Evolutionary conservation across 345 rosid genomes (phyloP).

Genomic region (Rubroshorea leprosula): DNA sequence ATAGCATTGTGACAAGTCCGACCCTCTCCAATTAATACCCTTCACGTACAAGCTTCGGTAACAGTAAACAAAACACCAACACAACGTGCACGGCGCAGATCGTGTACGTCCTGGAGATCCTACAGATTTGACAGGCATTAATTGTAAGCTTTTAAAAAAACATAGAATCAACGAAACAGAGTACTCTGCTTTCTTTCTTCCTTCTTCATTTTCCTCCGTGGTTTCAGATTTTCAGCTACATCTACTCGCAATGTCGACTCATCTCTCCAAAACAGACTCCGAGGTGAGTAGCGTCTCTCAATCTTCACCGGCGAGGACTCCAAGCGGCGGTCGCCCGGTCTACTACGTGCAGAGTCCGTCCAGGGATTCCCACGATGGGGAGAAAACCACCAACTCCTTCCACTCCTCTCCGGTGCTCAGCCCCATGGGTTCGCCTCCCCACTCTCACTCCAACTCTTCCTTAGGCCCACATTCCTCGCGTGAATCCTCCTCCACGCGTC

Average conservation of each 20-base stretch:
- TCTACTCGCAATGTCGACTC: constrained; percentile 30
- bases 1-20: constrained; percentile 19
- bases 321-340: constrained; percentile 28
- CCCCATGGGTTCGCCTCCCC: constrained; percentile 66
- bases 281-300: constrained; percentile 58
- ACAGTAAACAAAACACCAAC: constrained; percentile 25
- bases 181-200: background rate
- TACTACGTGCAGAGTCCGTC: constrained; percentile 84
- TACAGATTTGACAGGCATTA: background rate
- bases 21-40: constrained; percentile 34
- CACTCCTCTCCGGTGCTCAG: constrained; percentile 61
- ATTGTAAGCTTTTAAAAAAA: background rate
- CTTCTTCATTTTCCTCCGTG: background rate
- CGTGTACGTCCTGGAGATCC: constrained; percentile 24
- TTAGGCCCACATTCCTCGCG: constrained; percentile 61
- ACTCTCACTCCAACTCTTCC: constrained; percentile 69
- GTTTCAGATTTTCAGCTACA: constrained; percentile 3
- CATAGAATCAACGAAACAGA: background rate
- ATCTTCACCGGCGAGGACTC: constrained; percentile 46
- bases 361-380: constrained; percentile 62
- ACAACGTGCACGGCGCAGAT: constrained; percentile 29
- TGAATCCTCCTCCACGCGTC: constrained; percentile 60
- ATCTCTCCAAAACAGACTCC: constrained; percentile 53
- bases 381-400: constrained; percentile 59
- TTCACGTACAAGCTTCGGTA: constrained; percentile 21